Evolutionary conservation across 148 eudicot genomes (phyloP), one percentile per base, ranked within the genome.

Genomic region (Oxyria digyna): DNA sequence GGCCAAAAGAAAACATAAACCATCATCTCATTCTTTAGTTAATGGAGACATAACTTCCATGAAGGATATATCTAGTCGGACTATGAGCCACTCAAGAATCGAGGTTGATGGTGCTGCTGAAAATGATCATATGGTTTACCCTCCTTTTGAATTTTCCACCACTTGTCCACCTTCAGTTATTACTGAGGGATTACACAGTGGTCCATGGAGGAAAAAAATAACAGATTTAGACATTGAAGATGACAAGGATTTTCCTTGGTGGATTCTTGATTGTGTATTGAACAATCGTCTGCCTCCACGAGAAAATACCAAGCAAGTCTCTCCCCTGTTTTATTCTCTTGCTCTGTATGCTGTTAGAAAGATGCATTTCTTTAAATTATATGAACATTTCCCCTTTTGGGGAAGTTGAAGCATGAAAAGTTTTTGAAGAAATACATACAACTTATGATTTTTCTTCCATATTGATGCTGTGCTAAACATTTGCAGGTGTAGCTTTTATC

Each of bases 201-300:
- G 96, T 49, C 85, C 87, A 3, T 95, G 97, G 99, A 86, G 99
- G 69, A 95, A 91, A 79, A 95, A 87, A 78, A 91, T 87, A 71
- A 88, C 93, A 1, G 91, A 85, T 72, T 75, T 95, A 31, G 88
- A 84, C 72, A 80, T 84, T 52, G 99, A 95, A 83, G 99, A 91
- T 72, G 99, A 95, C 73, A 95, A 91, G 80, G 85, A 84, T 71
- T 85, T 95, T 64, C 99, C 99, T 1, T 87, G 74, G 87, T 95
- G 99, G 99, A 89, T 92, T 78, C 75, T 95, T 79, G 99, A 95
- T 71, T 95, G 97, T 74, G 91, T 91, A 52, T 62, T 91, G 78
- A 84, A 87, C 75, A 91, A 95, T 75, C 96, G 92, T 50, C 83
- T 95, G 49, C 99, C 99, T 76, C 91, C 97, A 8, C 80, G 99